Conservation (phyloP, 1,284 basidiomycete genomes). For the Fomitopsis palustris region DNA sequence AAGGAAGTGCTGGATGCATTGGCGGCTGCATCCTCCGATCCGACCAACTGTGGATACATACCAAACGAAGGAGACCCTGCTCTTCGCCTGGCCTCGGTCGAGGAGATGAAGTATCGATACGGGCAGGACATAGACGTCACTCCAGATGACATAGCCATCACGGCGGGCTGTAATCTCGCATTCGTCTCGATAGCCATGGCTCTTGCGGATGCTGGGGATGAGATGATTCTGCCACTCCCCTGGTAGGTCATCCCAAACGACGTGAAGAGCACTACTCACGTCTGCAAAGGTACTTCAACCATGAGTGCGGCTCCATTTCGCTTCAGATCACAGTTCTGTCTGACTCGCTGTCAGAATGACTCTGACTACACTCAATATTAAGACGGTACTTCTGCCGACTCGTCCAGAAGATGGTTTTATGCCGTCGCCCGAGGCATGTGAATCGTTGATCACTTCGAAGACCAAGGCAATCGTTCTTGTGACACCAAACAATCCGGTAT, state of each 20-base stretch:
- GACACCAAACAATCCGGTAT: constrained; percentile 71
- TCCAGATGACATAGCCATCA: constrained; percentile 56
- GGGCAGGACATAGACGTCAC: constrained; percentile 45
- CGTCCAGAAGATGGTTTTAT: constrained; percentile 53
- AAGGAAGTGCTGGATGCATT: constrained; percentile 49
- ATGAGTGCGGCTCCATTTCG: constrained; percentile 42
- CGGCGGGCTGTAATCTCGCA: constrained; percentile 69
- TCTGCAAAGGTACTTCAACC: constrained; percentile 70
- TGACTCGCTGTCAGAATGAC: constrained; percentile 56
- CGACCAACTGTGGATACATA: constrained; percentile 58
- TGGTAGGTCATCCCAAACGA: constrained; percentile 61
- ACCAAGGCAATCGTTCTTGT: constrained; percentile 76
- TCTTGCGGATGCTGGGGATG: constrained; percentile 70
- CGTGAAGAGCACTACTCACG: constrained; percentile 40
- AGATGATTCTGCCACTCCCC: constrained; percentile 77
- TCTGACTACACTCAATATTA: constrained; percentile 63
- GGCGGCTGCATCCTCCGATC: constrained; percentile 41
- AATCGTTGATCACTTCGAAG: constrained; percentile 47
- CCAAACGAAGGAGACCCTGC: constrained; percentile 60
- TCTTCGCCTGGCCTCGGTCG: constrained; percentile 55
- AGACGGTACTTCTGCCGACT: constrained; percentile 60
- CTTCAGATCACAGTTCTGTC: background rate
- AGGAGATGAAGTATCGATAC: constrained; percentile 68
- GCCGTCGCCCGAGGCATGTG: constrained; percentile 51
- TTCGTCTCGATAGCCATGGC: constrained; percentile 64